Evolutionary conservation across 169 alveolate species (phyloP), one percentile per base, ranked within the genome.

Genomic region (Theileria sp.): DNA sequence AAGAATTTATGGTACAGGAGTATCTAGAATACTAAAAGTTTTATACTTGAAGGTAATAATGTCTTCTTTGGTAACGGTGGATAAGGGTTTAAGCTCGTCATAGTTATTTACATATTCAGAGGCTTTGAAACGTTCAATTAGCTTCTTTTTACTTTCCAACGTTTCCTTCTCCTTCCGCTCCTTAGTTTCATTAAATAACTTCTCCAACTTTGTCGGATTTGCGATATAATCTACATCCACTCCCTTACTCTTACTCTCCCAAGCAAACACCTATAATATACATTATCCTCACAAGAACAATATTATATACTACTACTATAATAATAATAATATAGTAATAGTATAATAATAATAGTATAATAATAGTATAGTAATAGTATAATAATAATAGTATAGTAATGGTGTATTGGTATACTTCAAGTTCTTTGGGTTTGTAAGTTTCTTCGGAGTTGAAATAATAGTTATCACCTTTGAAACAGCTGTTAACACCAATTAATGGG

Each of bases 211-310:
- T 12, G 97, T 94, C 5, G 97, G 97, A 51, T 91, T 92, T 28
- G 97, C 97, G 85, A 91, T 86, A 75, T 86, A 92, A 61, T 90
- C 91, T 13, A 94, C 95, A 19, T 87, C 86, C 19, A 78, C 83
- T 23, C 96, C 96, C 54, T 92, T 93, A 70, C 91, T 93, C 76
- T 94, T 92, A 23, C 95, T 89, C 67, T 94, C 97, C 98, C 98
- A 93, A 4, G 96, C 97, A 60, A 92, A 93, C 36, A 92, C 70
- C 93, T 86, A 86, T 36, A 21, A 32, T 8, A 58, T 12, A n/a
- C 58, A 25, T n/a, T 0, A 50, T 8, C 49, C 17, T 3, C 9
- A 15, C 30, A 6, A 10, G 6, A 1, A 44, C 8, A 44, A 32
- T 1, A 32, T 32, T 32, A 32, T 32, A 5, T 32, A 32, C 36